Base-by-base conservation (phyloP, 352 stramenopile genomes). In the Globisporangium splendens region DNA sequence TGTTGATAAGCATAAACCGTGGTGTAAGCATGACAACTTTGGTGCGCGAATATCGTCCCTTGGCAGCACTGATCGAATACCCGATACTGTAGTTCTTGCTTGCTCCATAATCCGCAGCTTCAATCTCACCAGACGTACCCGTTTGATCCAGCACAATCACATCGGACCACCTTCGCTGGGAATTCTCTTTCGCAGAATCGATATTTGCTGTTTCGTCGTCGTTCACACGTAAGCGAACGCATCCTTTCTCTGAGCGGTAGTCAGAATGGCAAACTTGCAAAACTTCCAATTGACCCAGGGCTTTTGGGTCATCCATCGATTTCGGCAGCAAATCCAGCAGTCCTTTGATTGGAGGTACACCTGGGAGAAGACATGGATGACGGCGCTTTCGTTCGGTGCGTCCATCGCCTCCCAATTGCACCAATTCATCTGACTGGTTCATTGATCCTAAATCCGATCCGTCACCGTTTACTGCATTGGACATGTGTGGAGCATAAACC, bases 21-120 rank as follows among this genome's bases (percentile, higher is more conserved):
- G 87, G 87, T 17, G 85, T 90, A 42, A 96, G 63, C 76, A 91
- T 95, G 44, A 96, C 87, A 12, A 96, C 84, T 60, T 96, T 93
- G 22, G 87, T 94, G 41, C 87, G 71, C 38, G 86, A 92, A 49
- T 94, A 96, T 42, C 77, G 65, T 8, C 81, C 83, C 50, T 89
- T 89, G 2, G 79, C 86, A 13, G 78, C 69, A 21, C 66, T 79
- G 38, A 96, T 91, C 10, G 82, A 89, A 64, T 91, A 94, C 1
- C 86, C 86, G 21, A 96, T 85, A 39, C 78, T 89, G 66, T 85
- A 92, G 52, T 84, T 84, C 22, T 79, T 70, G 50, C 89, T 81
- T 33, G 65, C 61, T 20, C 61, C 72, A 21, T 74, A 87, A 59
- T 92, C 77, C n/a, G 77, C 73, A 3, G 82, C 66, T 59, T 92